phyloP scores from a whole-genome alignment of 164 flowering plant genomes.

The Magnolia sinica region DNA sequence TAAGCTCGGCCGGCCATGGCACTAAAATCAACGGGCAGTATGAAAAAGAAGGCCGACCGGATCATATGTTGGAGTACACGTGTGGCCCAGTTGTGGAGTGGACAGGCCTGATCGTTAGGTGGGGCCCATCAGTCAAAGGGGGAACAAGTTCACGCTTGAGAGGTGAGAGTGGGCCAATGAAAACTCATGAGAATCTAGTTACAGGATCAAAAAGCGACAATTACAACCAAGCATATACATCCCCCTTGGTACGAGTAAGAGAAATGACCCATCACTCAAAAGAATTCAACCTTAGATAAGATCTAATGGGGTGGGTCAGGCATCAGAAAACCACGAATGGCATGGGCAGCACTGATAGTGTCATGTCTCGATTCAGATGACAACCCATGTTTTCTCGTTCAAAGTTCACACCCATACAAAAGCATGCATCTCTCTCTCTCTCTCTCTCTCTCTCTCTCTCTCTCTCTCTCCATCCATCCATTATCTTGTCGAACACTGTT shows the following conservation, averaged over 20 bases:
- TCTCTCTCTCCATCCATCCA: not conserved
- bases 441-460: no score
- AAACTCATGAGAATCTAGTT: not conserved
- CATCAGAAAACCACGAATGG: not conserved
- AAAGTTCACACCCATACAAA: not conserved
- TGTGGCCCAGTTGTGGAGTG: not conserved
- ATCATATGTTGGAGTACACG: not conserved
- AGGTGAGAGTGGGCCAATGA: no score
- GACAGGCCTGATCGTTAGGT: no score
- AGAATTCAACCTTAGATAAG: not conserved
- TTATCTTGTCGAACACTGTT: not conserved
- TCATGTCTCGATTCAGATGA: not conserved
- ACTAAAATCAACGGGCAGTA: not conserved
- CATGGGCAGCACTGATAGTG: not conserved
- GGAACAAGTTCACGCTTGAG: not conserved
- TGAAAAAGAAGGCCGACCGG: not conserved
- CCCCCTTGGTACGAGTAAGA: not conserved
- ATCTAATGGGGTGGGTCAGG: not conserved
- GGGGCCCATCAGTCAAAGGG: not conserved
- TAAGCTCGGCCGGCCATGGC: not conserved
- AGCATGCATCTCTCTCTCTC: no score
- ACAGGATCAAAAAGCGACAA: not conserved
- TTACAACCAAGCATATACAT: not conserved
- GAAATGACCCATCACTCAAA: no score
- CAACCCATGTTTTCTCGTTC: constrained; percentile 3